These are phyloP conservation scores for Amphichorda felina DNA, from an alignment of 2,329 filamentous ascomycete species.

Conservation along the genomic window DNA sequence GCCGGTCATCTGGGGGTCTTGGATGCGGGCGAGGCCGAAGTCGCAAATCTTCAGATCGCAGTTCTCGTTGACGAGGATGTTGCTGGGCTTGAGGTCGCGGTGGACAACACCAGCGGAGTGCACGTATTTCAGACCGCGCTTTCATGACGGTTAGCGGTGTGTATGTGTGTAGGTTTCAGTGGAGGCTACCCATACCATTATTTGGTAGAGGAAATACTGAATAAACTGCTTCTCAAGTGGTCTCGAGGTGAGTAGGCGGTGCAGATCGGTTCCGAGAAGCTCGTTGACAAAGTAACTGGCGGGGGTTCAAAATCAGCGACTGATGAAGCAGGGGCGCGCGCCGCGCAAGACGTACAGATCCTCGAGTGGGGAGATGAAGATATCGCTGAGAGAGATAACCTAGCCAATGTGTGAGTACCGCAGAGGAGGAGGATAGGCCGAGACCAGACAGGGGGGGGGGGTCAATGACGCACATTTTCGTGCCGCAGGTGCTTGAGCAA, in stretches of 20 bases:
- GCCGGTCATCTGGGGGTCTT: constrained; percentile 98
- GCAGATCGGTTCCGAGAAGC: constrained; percentile 89
- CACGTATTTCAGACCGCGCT: constrained; percentile 98
- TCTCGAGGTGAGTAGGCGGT: constrained; percentile 86
- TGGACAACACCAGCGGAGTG: constrained; percentile 97
- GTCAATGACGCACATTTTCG: constrained; percentile 61
- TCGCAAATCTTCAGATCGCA: constrained; percentile 99
- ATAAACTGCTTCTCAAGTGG: constrained; percentile 99
- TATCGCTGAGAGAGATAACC: constrained; percentile 98
- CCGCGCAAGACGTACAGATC: constrained; percentile 62
- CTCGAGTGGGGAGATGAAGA: constrained; percentile 97
- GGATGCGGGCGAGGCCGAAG: constrained; percentile 92
- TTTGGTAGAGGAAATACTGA: constrained; percentile 99
- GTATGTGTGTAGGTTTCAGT: neutral
- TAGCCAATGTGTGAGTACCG: constrained; percentile 16
- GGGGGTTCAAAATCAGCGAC: constrained; percentile 2
- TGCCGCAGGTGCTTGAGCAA: constrained; percentile 92
- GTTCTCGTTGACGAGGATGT: constrained; percentile 99
- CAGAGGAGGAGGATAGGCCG: neutral
- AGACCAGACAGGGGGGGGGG: neutral
- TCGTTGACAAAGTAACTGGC: constrained; percentile 93
- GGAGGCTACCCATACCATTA: constrained; percentile 56
- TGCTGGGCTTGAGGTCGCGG: constrained; percentile 94
- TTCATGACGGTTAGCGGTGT: constrained; percentile 3
- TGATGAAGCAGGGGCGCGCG: neutral